Percentiles rank a stretch among this genome's conserved stretches.
Evolutionary conservation across 2,329 filamentous ascomycete genomes (phyloP).

Genomic region (Stemphylium lycopersici): DNA sequence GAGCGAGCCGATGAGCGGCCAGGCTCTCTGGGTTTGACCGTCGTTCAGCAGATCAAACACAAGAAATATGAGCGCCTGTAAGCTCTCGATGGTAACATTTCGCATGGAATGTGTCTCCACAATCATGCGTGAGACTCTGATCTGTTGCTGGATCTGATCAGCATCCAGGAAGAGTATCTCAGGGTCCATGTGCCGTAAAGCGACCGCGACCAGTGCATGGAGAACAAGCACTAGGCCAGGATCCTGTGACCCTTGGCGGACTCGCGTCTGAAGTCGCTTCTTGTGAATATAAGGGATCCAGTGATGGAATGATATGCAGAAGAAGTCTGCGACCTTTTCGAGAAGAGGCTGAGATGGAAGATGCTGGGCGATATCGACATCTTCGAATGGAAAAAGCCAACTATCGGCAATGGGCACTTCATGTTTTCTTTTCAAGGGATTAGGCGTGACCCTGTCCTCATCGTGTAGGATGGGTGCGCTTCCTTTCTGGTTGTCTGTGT

Average conservation of each 20-base stretch:
- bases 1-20: conserved; percentile 43
- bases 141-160: conserved; percentile 36
- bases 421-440: conserved; percentile 35
- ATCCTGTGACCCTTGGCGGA: conserved; percentile 23
- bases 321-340: conserved; percentile 37
- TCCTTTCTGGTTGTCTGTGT: not conserved
- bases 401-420: conserved; percentile 19
- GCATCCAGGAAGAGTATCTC: conserved; percentile 29
- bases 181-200: conserved; percentile 38
- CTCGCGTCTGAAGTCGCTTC: conserved; percentile 32
- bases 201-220: conserved; percentile 37
- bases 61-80: conserved; percentile 41
- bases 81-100: conserved; percentile 36
- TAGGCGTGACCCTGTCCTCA: conserved; percentile 4
- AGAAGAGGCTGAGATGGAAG: conserved; percentile 36
- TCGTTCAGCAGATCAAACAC: conserved; percentile 44
- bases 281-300: conserved; percentile 46
- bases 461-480: not conserved
- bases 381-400: conserved; percentile 28
- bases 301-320: conserved; percentile 43
- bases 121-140: conserved; percentile 35
- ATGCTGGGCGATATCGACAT: conserved; percentile 33
- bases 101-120: conserved; percentile 38
- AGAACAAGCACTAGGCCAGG: conserved; percentile 31
- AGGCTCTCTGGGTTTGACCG: conserved; percentile 37